Percentiles rank a stretch among this genome's conserved stretches.
Conservation (phyloP, 2,329 filamentous ascomycete species). For the Penicillium polonicum region DNA sequence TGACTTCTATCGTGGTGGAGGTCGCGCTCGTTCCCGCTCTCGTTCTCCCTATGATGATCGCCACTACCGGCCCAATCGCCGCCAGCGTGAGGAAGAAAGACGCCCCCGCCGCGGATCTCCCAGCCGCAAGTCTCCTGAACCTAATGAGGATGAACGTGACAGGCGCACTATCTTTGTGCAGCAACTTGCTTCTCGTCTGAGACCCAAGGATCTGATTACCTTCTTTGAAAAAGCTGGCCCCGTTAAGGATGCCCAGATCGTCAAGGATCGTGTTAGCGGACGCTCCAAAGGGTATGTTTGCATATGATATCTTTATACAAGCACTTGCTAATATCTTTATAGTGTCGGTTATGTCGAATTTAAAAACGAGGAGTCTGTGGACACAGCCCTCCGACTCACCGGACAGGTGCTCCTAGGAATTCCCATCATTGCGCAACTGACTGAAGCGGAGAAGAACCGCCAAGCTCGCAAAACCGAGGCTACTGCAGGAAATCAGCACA, state of each 20-base stretch:
- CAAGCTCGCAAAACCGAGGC: slow-evolving; percentile 80
- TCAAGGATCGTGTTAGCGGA: slow-evolving; percentile 94
- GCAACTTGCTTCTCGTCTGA: slow-evolving; percentile 89
- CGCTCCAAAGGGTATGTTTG: slow-evolving; percentile 87
- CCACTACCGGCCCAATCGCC: slow-evolving; percentile 53
- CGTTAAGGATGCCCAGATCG: slow-evolving; percentile 96
- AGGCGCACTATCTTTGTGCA: slow-evolving; percentile 97
- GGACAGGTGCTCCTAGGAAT: slow-evolving; percentile 98
- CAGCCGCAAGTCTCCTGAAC: slow-evolving; percentile 58
- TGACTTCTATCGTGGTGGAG: slow-evolving; percentile 68
- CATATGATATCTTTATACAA: slow-evolving; percentile 10
- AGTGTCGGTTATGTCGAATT: slow-evolving; percentile 99
- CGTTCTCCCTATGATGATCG: slow-evolving; percentile 66
- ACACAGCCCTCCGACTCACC: slow-evolving; percentile 92
- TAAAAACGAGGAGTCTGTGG: slow-evolving; percentile 90
- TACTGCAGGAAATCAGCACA: slow-evolving; percentile 68
- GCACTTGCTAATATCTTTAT: slow-evolving; percentile 6
- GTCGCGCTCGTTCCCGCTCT: slow-evolving; percentile 66
- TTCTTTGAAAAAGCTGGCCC: slow-evolving; percentile 96
- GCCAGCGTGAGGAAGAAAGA: slow-evolving; percentile 49
- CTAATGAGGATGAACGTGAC: slow-evolving; percentile 94
- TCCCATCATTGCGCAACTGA: slow-evolving; percentile 96
- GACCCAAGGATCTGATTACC: slow-evolving; percentile 85
- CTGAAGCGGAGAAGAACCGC: slow-evolving; percentile 98
- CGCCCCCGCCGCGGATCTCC: slow-evolving; percentile 50